Evolutionary conservation across 2,329 filamentous ascomycete species (phyloP).

Genomic region (Penicillium italicum): DNA sequence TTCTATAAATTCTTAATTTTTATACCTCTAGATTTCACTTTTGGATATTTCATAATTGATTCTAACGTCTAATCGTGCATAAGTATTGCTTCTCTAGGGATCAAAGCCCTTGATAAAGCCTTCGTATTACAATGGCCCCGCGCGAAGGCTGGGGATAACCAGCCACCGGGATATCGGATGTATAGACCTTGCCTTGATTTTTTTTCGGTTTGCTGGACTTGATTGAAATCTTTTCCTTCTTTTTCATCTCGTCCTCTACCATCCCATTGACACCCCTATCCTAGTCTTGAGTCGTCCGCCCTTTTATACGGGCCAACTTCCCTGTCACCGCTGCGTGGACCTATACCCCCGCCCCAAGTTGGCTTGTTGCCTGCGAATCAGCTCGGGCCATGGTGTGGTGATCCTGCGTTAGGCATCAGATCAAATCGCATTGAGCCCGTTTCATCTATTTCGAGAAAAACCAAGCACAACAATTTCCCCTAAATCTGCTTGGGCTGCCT

Average conservation of each 20-base stretch:
- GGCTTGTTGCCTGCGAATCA: constrained; percentile 1
- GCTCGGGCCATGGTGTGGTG: constrained; percentile 15
- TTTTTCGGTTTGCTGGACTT: not conserved
- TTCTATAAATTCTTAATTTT: not conserved
- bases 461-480: not conserved
- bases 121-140: constrained; percentile 13
- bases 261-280: constrained; percentile 1
- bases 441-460: not conserved
- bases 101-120: not conserved
- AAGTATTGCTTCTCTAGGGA: not conserved
- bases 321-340: not conserved
- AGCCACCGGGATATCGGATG: constrained; percentile 29
- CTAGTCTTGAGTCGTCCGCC: not conserved
- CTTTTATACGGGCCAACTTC: not conserved
- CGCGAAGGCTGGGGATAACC: constrained; percentile 29
- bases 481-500: constrained; percentile 1
- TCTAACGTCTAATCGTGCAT: not conserved
- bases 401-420: constrained; percentile 19
- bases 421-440: constrained; percentile 3
- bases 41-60: not conserved
- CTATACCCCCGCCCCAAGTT: constrained; percentile 3
- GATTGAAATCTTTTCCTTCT: not conserved
- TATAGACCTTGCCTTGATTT: constrained; percentile 14
- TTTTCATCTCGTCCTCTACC: not conserved
- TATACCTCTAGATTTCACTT: not conserved